Evolutionary conservation across 2,329 filamentous ascomycete species (phyloP), one percentile per base, ranked within the genome.

Genomic region (Gremmenia infestans): DNA sequence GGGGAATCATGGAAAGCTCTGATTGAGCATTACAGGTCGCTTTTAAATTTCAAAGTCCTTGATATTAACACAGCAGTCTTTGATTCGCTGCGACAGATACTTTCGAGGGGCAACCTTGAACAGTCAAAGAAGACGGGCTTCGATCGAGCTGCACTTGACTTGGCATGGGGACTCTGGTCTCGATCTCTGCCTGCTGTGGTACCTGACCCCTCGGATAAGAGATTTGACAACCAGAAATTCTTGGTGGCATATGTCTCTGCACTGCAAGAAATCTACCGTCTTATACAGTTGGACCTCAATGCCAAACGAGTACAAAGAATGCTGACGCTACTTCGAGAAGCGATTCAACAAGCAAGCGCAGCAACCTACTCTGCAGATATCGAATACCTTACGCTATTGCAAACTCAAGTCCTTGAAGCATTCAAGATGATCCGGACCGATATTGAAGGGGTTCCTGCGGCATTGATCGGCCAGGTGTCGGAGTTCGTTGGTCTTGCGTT

Each of bases 201-300:
- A 35, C 63, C 73, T 36, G 67, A 71, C 12, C 67, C 72, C 17
- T 66, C 74, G 14, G 74, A 79, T 40, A 67, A 74, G 50, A 78
- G 77, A 50, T 71, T 76, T 0, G 73, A 88, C 59, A 95, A 94
- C 62, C 90, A 96, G 68, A 86, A 86, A 55, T 91, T 89, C 11
- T 81, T 93, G n/a, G 75, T 89, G 32, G 88, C 91, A n/a, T 97
- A 96, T 73, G 81, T 94, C 1, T 80, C 85, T 22, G 81, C 88
- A 1, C 81, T 94, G 42, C 78, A 84, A 54, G 86, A 94, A 63
- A 79, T 97, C 1, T 96, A 96, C 67, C 81, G 83, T 0, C 79
- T 97, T 5, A 82, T 91, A 48, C 79, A 86, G 56, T 73, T 77
- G 7, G 80, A 83, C 15, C 74, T 96, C 19, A 80, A 80, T 9